Percentiles rank a stretch among this genome's conserved stretches.
Evolutionary conservation across 352 stramenopile species (phyloP).

Genomic region (Pythium biforme): DNA sequence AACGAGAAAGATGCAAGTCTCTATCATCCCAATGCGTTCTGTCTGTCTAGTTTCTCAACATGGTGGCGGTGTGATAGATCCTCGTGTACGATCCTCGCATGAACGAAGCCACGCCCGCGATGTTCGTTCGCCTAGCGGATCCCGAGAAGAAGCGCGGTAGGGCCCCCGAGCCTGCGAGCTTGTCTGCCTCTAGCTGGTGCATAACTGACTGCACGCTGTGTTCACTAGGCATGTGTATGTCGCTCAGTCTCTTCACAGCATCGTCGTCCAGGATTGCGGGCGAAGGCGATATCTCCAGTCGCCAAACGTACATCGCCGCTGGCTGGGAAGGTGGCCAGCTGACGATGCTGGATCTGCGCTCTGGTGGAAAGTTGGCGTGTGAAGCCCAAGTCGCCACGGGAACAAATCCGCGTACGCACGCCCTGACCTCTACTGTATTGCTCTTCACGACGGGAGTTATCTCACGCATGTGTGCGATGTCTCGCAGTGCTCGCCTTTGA

Average conservation of each 20-base stretch:
- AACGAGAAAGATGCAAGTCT: constrained; percentile 29
- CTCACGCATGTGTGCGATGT: background rate
- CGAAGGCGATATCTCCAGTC: constrained; percentile 1
- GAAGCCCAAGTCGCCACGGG: constrained; percentile 48
- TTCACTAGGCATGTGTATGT: constrained; percentile 43
- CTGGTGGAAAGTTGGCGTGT: constrained; percentile 42
- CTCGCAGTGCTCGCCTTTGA: constrained; percentile 68
- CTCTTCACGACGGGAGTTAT: too few relatives aligned
- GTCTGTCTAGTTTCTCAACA: too few relatives aligned
- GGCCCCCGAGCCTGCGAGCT: too few relatives aligned
- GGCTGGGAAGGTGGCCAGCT: constrained; percentile 77
- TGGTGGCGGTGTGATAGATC: constrained; percentile 21
- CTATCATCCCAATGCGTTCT: too few relatives aligned
- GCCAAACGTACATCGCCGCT: constrained; percentile 44
- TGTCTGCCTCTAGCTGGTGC: too few relatives aligned
- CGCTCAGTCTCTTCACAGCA: constrained; percentile 37
- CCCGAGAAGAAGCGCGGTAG: constrained; percentile 24
- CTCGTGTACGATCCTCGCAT: constrained; percentile 25
- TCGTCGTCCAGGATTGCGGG: background rate
- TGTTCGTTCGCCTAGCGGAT: constrained; percentile 17
- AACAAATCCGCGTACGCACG: constrained; percentile 50
- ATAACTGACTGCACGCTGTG: too few relatives aligned
- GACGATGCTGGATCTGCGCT: constrained; percentile 60
- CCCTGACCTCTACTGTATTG: too few relatives aligned
- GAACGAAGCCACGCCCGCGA: constrained; percentile 13